A percentile compares a stretch with the other conserved stretches of the same genome.
Conservation (phyloP, 305 asterid species). For the Withania somnifera region DNA sequence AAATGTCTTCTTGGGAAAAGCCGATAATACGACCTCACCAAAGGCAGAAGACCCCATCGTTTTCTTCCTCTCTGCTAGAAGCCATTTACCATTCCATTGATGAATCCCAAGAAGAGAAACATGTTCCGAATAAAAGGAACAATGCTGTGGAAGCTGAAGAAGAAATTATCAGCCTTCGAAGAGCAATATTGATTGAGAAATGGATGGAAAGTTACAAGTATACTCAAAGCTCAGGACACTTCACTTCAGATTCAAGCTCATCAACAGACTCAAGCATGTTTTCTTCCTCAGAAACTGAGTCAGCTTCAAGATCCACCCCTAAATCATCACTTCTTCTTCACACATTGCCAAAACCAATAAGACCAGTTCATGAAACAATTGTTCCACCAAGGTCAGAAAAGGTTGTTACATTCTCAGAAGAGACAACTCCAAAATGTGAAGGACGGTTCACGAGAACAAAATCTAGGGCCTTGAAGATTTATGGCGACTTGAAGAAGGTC, state of each 20-base stretch:
- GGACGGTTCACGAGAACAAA: slow-evolving; percentile 37
- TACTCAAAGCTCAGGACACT: slow-evolving; percentile 14
- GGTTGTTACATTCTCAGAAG: slow-evolving; percentile 1
- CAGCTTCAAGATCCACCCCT: slow-evolving; percentile 35
- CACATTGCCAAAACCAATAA: slow-evolving; percentile 1
- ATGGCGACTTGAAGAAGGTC: slow-evolving; percentile 64
- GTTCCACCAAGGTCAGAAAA: slow-evolving; percentile 1
- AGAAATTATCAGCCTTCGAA: slow-evolving; percentile 45
- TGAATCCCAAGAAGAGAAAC: slow-evolving; percentile 12
- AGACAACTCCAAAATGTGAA: slow-evolving; percentile 21
- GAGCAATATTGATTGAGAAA: slow-evolving; percentile 65
- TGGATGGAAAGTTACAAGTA: slow-evolving; percentile 47
- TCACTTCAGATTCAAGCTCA: slow-evolving; percentile 43
- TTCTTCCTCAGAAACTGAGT: slow-evolving; percentile 52
- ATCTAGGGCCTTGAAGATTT: slow-evolving; percentile 52
- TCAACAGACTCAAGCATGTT: slow-evolving; percentile 53
- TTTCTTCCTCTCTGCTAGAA: slow-evolving; percentile 73
- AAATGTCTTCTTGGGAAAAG: slow-evolving; percentile 35
- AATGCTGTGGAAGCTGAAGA: slow-evolving; percentile 22
- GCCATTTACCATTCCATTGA: slow-evolving; percentile 67
- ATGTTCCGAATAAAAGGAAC: slow-evolving; percentile 14
- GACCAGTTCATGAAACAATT: neutral
- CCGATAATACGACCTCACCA: slow-evolving; percentile 17
- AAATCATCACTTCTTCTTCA: slow-evolving; percentile 13
- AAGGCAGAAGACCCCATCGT: slow-evolving; percentile 45